Evolutionary conservation across 23 red algal species (phyloP).

Genomic region (Gracilaria gracilis): DNA sequence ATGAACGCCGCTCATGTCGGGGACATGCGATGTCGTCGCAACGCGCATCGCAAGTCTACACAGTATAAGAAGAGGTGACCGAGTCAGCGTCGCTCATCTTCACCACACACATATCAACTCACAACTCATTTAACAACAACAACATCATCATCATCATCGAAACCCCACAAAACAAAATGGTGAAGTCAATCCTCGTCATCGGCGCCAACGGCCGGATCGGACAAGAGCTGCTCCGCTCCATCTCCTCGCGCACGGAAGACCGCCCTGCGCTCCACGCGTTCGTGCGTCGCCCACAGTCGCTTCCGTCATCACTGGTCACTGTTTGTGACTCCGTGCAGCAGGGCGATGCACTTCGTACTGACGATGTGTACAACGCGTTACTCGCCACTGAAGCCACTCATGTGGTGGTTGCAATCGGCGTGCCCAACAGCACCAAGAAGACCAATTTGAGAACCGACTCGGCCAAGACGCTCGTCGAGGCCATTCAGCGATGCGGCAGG

Average conservation of each 20-base stretch:
- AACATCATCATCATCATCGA: too few species aligned
- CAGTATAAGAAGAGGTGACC: too few species aligned
- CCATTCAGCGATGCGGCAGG: not conserved
- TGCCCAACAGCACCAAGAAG: slow-evolving; percentile 30
- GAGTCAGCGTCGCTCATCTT: too few species aligned
- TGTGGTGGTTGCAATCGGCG: slow-evolving; percentile 29
- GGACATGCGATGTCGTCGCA: too few species aligned
- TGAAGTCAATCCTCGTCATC: slow-evolving; percentile 41
- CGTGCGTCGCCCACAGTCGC: slow-evolving; percentile 24
- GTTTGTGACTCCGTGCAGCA: slow-evolving; percentile 25
- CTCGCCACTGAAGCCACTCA: not conserved
- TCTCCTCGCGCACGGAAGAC: not conserved
- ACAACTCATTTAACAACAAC: too few species aligned
- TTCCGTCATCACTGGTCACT: not conserved
- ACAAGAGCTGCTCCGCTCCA: not conserved
- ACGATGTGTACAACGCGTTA: slow-evolving; percentile 10
- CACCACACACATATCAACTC: too few species aligned
- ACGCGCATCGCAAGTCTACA: too few species aligned
- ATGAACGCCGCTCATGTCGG: not conserved
- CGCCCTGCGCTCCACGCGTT: slow-evolving; percentile 42
- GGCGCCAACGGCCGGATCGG: slow-evolving; percentile 57
- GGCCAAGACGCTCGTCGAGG: slow-evolving; percentile 10
- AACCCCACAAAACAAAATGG: not conserved
- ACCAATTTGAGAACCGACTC: not conserved
- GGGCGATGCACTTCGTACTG: not conserved